Conservation (phyloP, 2,329 filamentous ascomycete genomes). For the Esteya vermicola region DNA sequence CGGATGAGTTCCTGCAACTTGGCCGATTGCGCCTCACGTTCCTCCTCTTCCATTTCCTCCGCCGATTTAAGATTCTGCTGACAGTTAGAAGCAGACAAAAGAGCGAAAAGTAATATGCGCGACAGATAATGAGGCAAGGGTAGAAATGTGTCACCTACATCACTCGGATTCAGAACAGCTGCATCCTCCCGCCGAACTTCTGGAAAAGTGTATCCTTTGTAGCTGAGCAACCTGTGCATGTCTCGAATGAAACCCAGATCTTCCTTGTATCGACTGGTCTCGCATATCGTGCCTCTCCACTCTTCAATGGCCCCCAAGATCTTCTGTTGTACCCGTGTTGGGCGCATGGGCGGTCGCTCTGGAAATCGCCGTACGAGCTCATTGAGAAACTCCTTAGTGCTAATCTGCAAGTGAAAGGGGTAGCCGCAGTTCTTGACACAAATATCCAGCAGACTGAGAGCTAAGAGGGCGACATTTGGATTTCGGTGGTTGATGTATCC, state of each 20-base stretch:
- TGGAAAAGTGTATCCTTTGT: slow-evolving; percentile 94
- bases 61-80: slow-evolving; percentile 79
- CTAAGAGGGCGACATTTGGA: slow-evolving; percentile 82
- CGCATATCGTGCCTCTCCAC: slow-evolving; percentile 96
- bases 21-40: slow-evolving; percentile 87
- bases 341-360: slow-evolving; percentile 75
- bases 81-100: slow-evolving; percentile 19
- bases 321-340: slow-evolving; percentile 76
- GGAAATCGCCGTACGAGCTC: slow-evolving; percentile 93
- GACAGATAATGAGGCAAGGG: background rate
- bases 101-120: background rate
- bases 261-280: slow-evolving; percentile 94
- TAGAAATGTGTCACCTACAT: slow-evolving; percentile 45
- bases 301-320: slow-evolving; percentile 96
- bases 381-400: slow-evolving; percentile 97
- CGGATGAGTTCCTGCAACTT: slow-evolving; percentile 95
- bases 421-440: slow-evolving; percentile 99
- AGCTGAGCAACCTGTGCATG: slow-evolving; percentile 90
- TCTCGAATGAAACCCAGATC: slow-evolving; percentile 92
- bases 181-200: slow-evolving; percentile 88
- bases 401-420: slow-evolving; percentile 95
- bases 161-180: slow-evolving; percentile 89
- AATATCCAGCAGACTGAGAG: slow-evolving; percentile 86
- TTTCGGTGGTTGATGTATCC: slow-evolving; percentile 95
- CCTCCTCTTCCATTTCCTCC: slow-evolving; percentile 98